Evolutionary conservation across 441 rosid genomes (phyloP).

Genomic region (Biscutella laevigata): DNA sequence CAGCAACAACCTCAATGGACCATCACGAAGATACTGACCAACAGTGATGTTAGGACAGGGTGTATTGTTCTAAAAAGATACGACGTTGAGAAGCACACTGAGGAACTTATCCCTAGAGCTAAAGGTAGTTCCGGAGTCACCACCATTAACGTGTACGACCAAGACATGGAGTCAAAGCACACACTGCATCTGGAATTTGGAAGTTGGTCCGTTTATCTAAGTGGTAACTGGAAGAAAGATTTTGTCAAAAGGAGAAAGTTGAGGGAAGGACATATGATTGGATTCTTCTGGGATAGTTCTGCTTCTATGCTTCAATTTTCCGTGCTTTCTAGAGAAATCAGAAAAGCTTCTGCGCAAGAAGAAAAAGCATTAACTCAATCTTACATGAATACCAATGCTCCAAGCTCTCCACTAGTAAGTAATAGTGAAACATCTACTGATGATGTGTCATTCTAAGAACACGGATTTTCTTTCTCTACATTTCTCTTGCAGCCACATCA

Average conservation of each 20-base stretch:
- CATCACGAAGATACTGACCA: background rate
- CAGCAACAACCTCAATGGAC: background rate
- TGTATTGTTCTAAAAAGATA: accelerated
- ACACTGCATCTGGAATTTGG: background rate
- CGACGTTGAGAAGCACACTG: background rate
- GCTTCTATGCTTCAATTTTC: background rate
- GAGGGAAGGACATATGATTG: background rate
- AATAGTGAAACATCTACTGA: no score
- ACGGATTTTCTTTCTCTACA: no score
- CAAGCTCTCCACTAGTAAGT: no score
- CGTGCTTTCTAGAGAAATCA: background rate
- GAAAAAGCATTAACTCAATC: no score
- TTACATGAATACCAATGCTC: no score
- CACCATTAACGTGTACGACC: background rate
- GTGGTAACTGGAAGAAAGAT: background rate
- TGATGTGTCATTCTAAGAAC: no score
- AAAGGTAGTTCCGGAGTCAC: background rate
- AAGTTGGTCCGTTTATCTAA: background rate
- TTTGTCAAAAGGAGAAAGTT: background rate
- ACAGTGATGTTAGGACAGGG: background rate
- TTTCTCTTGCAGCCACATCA: no score
- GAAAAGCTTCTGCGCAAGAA: background rate
- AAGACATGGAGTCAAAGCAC: background rate
- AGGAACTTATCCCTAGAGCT: background rate
- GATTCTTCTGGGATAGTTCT: background rate